Evolutionary conservation across 2,329 filamentous ascomycete species (phyloP), one percentile per base, ranked within the genome.

Genomic region (Pseudogymnoascus sp.): DNA sequence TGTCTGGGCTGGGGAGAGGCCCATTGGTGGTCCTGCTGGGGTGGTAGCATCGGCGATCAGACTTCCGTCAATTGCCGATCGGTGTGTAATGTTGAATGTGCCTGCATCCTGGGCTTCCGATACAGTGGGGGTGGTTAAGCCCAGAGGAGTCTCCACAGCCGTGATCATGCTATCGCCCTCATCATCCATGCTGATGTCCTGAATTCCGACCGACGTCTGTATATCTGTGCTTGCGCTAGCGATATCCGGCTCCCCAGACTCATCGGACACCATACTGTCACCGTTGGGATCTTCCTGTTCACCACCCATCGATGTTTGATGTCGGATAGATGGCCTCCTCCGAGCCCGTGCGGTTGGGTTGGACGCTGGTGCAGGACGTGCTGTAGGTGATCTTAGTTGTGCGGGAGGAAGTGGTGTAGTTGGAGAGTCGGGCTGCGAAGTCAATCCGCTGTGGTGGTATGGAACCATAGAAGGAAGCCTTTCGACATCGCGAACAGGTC

Each of bases 31-130:
- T 16, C 88, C 86, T 6, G 85, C 83, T 49, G 89, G 87, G 3
- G 88, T 84, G 35, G 84, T 83, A 63, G 85, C 86, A 25, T 83
- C 81, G 71, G 90, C 92, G 68, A 88, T 86, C 63, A 93, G 88
- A 75, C 91, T 96, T 59, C 91, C 91, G 71, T 96, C 92, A 37
- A 95, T 85, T 1, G 88, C 85, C 58, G 88, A 88, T 61, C 90
- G 88, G 74, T 97, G 93, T 5, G 90, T 92, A 70, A 97, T 96
- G 76, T 96, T 96, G 76, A 97, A 97, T 0, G 92, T 91, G 63
- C 93, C 92, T 11, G 90, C 85, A 69, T 96, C 91, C 69, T 92
- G 89, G n/a, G 87, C 65, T 65, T 95, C 91, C 0, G 92, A 93
- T 2, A 89, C 89, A 35, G 89, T 89, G 1, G 89, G 89, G 6